Conservation (phyloP, 2,329 filamentous ascomycete species). For the Beauveria sp. region DNA sequence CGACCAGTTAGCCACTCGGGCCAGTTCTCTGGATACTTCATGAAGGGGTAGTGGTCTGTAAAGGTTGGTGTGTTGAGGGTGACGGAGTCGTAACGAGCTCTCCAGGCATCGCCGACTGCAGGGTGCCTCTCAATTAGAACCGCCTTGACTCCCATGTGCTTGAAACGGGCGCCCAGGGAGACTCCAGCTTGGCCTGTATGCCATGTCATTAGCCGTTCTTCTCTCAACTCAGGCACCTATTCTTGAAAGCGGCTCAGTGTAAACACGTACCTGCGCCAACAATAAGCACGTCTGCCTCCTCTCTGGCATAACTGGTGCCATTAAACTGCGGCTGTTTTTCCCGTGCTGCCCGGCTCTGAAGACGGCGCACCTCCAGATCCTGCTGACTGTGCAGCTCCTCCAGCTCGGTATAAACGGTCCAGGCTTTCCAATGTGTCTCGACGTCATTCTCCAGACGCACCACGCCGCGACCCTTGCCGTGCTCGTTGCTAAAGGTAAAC, state of each 20-base stretch:
- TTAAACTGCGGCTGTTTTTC: background rate
- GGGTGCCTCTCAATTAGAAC: background rate
- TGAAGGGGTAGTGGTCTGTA: slow-evolving; percentile 10
- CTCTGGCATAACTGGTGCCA: background rate
- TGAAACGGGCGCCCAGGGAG: background rate
- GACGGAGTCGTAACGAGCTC: slow-evolving; percentile 6
- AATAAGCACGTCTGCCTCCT: background rate
- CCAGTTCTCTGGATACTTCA: slow-evolving; percentile 5
- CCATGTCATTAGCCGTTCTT: too few relatives aligned
- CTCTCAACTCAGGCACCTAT: too few relatives aligned
- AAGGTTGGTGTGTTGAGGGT: slow-evolving; percentile 11
- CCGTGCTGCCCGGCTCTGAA: background rate
- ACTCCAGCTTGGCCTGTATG: background rate
- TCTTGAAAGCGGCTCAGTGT: too few relatives aligned
- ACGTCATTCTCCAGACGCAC: slow-evolving; percentile 6
- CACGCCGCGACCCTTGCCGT: background rate
- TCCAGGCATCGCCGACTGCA: slow-evolving; percentile 6
- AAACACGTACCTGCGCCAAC: slow-evolving; percentile 2
- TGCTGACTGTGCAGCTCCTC: background rate
- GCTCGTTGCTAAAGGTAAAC: background rate
- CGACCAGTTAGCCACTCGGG: slow-evolving; percentile 10
- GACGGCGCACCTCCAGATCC: background rate
- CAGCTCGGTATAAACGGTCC: slow-evolving; percentile 6
- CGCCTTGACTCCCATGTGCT: background rate
- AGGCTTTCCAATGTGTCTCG: background rate